phyloP scores from a whole-genome alignment of 2,329 filamentous ascomycete species.

The Blastomyces percursus region DNA sequence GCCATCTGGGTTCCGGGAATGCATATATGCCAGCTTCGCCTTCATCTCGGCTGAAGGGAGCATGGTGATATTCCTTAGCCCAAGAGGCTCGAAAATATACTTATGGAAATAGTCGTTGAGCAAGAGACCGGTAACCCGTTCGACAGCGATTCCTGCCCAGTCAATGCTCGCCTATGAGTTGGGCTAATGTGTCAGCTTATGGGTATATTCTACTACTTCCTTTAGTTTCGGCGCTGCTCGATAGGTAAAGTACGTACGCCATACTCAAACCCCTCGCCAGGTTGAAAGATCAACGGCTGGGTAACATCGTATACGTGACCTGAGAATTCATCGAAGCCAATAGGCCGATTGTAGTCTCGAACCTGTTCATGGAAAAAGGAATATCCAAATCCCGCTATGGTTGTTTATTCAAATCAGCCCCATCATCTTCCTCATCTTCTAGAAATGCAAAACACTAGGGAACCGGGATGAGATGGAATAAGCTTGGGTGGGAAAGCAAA shows the following conservation, averaged over 20 bases:
- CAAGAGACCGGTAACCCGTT: conserved; percentile 34
- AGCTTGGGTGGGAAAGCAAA: too few relatives aligned
- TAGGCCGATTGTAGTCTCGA: conserved; percentile 38
- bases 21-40: conserved; percentile 46
- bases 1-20: conserved; percentile 40
- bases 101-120: conserved; percentile 43
- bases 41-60: conserved; percentile 47
- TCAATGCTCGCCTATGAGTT: conserved; percentile 38
- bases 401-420: conserved; percentile 12
- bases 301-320: conserved; percentile 44
- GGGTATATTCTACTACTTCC: neutral
- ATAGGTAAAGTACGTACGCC: conserved; percentile 33
- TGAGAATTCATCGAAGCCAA: conserved; percentile 48
- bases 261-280: conserved; percentile 52
- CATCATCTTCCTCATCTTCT: neutral
- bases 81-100: conserved; percentile 40
- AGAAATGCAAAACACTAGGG: neutral
- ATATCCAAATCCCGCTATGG: conserved; percentile 47
- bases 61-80: conserved; percentile 44
- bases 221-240: conserved; percentile 10
- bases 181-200: neutral
- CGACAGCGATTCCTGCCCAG: conserved; percentile 44
- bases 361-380: conserved; percentile 43
- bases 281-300: conserved; percentile 50
- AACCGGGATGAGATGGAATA: neutral